A percentile compares a stretch with the other conserved stretches of the same genome.
These are phyloP conservation scores for Dendrothele bispora DNA, from an alignment of 768 basidiomycete genomes.

Conservation along the genomic window DNA sequence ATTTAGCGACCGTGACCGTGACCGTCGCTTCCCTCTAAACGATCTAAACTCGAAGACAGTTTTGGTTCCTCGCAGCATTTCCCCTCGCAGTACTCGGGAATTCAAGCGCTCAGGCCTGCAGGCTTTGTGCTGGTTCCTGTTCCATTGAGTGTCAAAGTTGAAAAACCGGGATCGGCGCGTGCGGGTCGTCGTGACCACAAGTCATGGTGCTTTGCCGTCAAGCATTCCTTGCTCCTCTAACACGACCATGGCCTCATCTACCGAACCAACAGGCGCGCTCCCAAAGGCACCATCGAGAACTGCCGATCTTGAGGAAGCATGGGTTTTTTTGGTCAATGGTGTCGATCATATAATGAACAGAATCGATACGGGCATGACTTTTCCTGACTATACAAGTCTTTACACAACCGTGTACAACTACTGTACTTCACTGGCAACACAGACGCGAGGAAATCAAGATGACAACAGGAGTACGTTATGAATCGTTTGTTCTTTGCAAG, in stretches of 20 bases:
- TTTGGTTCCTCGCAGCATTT: too few species aligned
- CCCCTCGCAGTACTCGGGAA: too few species aligned
- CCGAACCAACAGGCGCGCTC: conserved; percentile 1
- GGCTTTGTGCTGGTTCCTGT: too few species aligned
- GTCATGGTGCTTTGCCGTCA: too few species aligned
- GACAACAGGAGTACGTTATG: conserved; percentile 66
- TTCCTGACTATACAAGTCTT: conserved; percentile 76
- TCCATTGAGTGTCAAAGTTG: too few species aligned
- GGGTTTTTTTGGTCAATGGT: conserved; percentile 83
- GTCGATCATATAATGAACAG: conserved; percentile 94
- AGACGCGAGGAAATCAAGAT: conserved; percentile 45
- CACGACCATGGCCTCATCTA: conserved; percentile 5
- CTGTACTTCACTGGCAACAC: conserved; percentile 77
- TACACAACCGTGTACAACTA: conserved; percentile 98
- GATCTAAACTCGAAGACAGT: too few species aligned
- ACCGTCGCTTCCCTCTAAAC: too few species aligned
- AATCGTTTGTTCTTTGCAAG: conserved; percentile 36
- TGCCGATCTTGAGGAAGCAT: conserved; percentile 45
- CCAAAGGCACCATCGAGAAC: conserved; percentile 6
- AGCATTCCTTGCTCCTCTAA: too few species aligned
- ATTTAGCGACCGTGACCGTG: too few species aligned
- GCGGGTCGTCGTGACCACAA: too few species aligned
- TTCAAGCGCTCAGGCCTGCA: too few species aligned
- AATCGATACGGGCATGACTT: conserved; percentile 83
- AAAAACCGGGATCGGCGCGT: too few species aligned